phyloP scores from a whole-genome alignment of 495 filamentous ascomycete genomes.

The Lophiostoma macrostomum region DNA sequence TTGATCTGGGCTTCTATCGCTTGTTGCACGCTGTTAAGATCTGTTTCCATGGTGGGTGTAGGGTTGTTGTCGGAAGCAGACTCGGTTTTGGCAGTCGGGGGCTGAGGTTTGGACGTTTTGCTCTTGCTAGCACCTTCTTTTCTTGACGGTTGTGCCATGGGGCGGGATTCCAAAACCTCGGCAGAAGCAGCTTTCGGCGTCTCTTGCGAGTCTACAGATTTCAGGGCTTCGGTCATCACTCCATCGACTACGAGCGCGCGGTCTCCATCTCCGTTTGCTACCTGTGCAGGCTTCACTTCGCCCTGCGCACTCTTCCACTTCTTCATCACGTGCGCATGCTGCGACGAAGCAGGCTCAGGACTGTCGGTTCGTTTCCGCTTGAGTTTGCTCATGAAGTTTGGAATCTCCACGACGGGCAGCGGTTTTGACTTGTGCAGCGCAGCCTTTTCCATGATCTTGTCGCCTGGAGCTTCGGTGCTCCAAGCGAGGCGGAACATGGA shows the following conservation, averaged over 20 bases:
- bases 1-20: slow-evolving; percentile 81
- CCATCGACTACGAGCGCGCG: slow-evolving; percentile 24
- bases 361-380: slow-evolving; percentile 40
- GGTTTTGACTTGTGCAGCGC: slow-evolving; percentile 37
- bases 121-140: slow-evolving; percentile 29
- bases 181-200: slow-evolving; percentile 5
- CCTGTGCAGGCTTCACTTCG: slow-evolving; percentile 29
- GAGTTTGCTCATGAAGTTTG: slow-evolving; percentile 36
- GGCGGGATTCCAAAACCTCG: slow-evolving; percentile 16
- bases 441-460: slow-evolving; percentile 37
- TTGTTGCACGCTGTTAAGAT: slow-evolving; percentile 53
- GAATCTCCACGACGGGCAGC: slow-evolving; percentile 39
- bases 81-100: slow-evolving; percentile 16
- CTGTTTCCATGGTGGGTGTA: slow-evolving; percentile 22
- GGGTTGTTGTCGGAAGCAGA: slow-evolving; percentile 18
- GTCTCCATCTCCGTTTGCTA: slow-evolving; percentile 1
- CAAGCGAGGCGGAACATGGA: slow-evolving; percentile 43
- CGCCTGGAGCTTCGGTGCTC: slow-evolving; percentile 38
- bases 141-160: slow-evolving; percentile 19
- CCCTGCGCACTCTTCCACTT: slow-evolving; percentile 29
- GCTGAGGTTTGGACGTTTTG: slow-evolving; percentile 17
- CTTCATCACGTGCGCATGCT: slow-evolving; percentile 33
- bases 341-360: slow-evolving; percentile 29
- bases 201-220: not conserved
- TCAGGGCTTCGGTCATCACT: slow-evolving; percentile 5